Percentiles rank a stretch among this genome's conserved stretches.
Evolutionary conservation across 441 rosid species (phyloP).

Genomic region (Rhodomyrtus psidioides): DNA sequence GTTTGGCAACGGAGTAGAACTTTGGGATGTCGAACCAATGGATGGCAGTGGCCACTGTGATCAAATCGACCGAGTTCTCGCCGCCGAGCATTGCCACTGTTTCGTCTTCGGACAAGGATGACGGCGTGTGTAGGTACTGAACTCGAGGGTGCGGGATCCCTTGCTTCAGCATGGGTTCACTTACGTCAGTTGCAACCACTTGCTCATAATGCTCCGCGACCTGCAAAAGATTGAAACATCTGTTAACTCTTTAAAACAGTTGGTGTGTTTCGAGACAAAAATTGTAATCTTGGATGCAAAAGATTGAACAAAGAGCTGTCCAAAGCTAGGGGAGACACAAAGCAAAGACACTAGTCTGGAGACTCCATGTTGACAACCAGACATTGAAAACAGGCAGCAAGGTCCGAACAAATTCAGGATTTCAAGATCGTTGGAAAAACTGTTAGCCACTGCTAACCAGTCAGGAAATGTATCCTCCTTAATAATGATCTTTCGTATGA

Average conservation of each 20-base stretch:
- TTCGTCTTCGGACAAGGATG: conserved; percentile 40
- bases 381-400: neutral
- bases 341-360: neutral
- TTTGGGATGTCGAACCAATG: conserved; percentile 64
- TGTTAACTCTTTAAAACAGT: neutral
- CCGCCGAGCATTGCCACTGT: conserved; percentile 32
- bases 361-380: neutral
- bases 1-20: conserved; percentile 37
- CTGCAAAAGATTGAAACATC: conserved; percentile 11
- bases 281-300: neutral
- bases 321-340: neutral
- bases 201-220: conserved; percentile 45
- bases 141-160: conserved; percentile 36
- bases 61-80: conserved; percentile 51
- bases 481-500: neutral
- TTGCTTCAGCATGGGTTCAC: conserved; percentile 31
- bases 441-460: neutral
- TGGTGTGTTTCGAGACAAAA: neutral
- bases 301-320: neutral
- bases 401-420: neutral
- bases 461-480: neutral
- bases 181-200: conserved; percentile 53
- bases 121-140: conserved; percentile 35
- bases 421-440: neutral
- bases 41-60: conserved; percentile 55